A percentile compares a stretch with the other conserved stretches of the same genome.
Conservation (phyloP, 345 rosid genomes). For the Eucalyptus caleyi region DNA sequence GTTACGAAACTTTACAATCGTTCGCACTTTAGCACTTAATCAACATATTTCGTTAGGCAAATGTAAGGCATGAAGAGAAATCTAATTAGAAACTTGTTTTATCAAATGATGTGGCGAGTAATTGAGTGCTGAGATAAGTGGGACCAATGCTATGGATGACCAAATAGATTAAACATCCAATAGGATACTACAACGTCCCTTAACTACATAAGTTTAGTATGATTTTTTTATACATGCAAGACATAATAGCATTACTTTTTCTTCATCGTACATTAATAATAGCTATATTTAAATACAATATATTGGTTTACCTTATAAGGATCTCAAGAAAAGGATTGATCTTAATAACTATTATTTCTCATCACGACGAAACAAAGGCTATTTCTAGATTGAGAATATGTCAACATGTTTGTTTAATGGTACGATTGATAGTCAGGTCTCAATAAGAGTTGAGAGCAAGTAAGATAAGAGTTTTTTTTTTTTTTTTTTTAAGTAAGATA, state of each 20-base stretch:
- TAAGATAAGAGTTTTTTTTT: not conserved
- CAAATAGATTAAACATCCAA: not conserved
- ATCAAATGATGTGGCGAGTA: not conserved
- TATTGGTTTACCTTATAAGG: not conserved
- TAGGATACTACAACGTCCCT: not conserved
- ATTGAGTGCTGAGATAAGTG: not conserved
- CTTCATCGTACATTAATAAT: not conserved
- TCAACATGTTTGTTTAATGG: not conserved
- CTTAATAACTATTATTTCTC: not conserved
- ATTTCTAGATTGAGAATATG: not conserved
- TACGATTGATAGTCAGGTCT: not conserved
- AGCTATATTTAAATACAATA: not conserved
- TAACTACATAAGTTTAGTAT: not conserved
- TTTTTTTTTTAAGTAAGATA: not conserved
- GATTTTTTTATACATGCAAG: not conserved
- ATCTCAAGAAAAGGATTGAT: not conserved
- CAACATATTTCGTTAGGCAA: not conserved
- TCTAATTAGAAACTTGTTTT: not conserved
- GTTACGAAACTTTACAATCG: not conserved
- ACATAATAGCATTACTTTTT: not conserved
- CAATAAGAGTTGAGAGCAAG: not conserved
- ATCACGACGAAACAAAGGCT: fast-evolving
- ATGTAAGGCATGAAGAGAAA: not conserved
- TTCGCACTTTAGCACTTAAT: not conserved
- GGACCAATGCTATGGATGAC: not conserved